Evolutionary conservation across 2,329 filamentous ascomycete species (phyloP), one percentile per base, ranked within the genome.

Genomic region (Orbilia javanica): DNA sequence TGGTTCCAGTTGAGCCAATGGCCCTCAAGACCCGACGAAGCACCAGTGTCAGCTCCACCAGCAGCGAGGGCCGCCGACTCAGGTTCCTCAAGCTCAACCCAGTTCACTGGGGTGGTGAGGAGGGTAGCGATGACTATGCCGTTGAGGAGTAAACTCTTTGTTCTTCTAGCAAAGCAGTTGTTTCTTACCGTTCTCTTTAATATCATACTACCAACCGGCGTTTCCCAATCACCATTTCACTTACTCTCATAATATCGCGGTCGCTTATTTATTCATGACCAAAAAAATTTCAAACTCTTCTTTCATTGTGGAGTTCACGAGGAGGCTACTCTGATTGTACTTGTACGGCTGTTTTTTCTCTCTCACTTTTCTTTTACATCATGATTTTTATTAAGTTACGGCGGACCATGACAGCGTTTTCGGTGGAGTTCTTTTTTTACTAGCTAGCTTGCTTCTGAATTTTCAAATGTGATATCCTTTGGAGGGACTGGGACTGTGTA

Each of bases 61-160:
- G 82, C 81, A 86, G 83, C 81, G 82, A 81, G 70, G 79, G 80
- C 42, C 81, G 81, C 79, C 83, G 85, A 78, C 84, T 85, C 80
- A 86, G 86, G 74, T 88, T 91, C 83, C 87, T 91, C 80, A 90
- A 90, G 86, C 88, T 91, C 73, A 88, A 88, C 25, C 89, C 89
- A 36, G 89, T 90, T 75, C 88, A 90, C 86, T 90, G 86, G 84
- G 89, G 89, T 80, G 88, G 85, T 22, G 88, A 86, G 79, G 88
- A 87, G 69, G 85, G 88, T 85, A 86, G 88, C 84, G 86, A 84
- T 53, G 89, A 90, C 85, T 90, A 82, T 73, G 81, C 82, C 63
- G 81, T 83, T 31, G 81, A 82, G 66, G 81, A 82, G 78, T 82
- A 82, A 71, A 72, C 64, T 29, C 44, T 29, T 39, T 46, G 18